These are phyloP conservation scores for Sporothrix brasiliensis DNA, from an alignment of 2,329 filamentous ascomycete species.

Conservation along the genomic window DNA sequence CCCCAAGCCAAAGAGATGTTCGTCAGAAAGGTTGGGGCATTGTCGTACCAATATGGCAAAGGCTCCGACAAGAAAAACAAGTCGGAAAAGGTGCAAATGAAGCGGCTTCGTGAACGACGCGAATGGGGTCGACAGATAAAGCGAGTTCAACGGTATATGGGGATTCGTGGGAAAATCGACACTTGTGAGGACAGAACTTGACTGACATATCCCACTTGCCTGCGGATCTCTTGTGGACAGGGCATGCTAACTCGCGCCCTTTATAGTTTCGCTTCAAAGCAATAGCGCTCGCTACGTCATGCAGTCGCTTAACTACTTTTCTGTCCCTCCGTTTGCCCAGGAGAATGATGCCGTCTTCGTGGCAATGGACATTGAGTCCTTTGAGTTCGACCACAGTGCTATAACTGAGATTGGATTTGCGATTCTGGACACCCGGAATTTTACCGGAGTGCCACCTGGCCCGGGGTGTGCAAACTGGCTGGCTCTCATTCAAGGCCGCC, in stretches of 20 bases:
- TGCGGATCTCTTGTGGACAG: not conserved
- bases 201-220: not conserved
- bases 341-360: conserved; percentile 69
- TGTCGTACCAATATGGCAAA: conserved; percentile 25
- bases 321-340: conserved; percentile 39
- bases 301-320: not conserved
- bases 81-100: conserved; percentile 39
- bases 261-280: not conserved
- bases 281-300: conserved; percentile 15
- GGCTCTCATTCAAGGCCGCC: conserved; percentile 65
- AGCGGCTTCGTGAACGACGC: not conserved
- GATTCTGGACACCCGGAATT: conserved; percentile 69
- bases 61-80: conserved; percentile 46
- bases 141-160: conserved; percentile 70
- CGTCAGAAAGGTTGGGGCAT: conserved; percentile 24
- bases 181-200: not conserved
- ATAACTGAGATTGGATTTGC: conserved; percentile 88
- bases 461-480: conserved; percentile 67
- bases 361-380: conserved; percentile 80
- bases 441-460: conserved; percentile 62
- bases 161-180: conserved; percentile 54
- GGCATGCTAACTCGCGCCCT: not conserved
- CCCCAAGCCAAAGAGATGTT: not conserved
- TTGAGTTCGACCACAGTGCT: conserved; percentile 65
- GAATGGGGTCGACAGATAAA: conserved; percentile 42